Base-by-base conservation (phyloP, 108 stramenopile species). In the Skeletonema menzelii region DNA sequence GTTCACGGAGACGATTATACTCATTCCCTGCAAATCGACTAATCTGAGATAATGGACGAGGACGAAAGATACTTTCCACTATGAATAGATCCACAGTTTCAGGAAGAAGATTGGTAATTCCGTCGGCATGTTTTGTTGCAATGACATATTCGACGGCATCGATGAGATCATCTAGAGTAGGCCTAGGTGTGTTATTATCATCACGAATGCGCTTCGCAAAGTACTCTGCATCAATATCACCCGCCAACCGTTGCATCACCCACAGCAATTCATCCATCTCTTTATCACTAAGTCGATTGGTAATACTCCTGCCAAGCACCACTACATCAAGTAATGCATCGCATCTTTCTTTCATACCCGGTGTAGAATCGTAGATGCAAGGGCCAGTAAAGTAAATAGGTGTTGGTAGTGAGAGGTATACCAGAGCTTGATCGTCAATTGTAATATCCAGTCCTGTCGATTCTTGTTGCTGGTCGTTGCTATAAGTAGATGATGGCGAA, bases 351-450 rank as follows among this genome's bases (percentile, higher is more conserved):
- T 17, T 27, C 24, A 49, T 22, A 3, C 5, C 15, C 34, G 55
- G 27, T 17, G 27, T 27, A 2, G 13, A 24, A 69, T 56, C 56
- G 32, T 44, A 47, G 30, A 56, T 56, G 44, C n/a, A 89, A 75
- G 72, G 19, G 70, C 31, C 28, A 72, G 5, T 42, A 3, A n/a
- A 88, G 75, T 66, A 89, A 91, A 75, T 34, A 26, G 77, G 24
- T 10, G 67, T 83, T 1, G 76, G 65, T 11, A 94, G 38, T 53
- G 80, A 70, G 65, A 90, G 60, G 75, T 94, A 94, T 2, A 91
- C 87, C 57, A 84, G 80, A 6, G 55, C 56, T 72, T 94, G 90
- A 74, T 94, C 93, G 65, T 94, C 93, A 37, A 94, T 82, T 10
- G 86, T 65, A 24, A 94, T 66, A 65, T 94, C 93, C 0, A 73